Base-by-base conservation (phyloP, 371 early-diverging fungal species). In the Circinella umbellata region DNA sequence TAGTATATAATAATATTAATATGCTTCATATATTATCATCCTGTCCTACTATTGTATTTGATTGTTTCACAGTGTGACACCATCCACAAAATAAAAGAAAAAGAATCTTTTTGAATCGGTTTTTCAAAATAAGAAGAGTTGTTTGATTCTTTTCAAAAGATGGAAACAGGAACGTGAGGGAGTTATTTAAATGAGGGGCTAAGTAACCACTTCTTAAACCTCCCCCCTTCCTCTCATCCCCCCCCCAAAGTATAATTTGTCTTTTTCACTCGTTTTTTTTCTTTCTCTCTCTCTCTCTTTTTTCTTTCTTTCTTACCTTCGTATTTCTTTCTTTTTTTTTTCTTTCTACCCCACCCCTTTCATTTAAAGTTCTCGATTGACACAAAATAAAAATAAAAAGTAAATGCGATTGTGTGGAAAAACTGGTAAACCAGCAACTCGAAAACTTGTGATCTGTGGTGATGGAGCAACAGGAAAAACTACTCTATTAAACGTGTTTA, bases 391-490 rank as follows among this genome's bases (percentile, higher is more conserved):
- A 7, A 57, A 10, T 3, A 7, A 11, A 27, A 42, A 9, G 9
- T 42, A 42, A 57, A 64, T 64, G 65, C 65, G 37, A 64, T 51
- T 64, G 27, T 64, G 65, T 64, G 65, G 65, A 51, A 49, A 34
- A 53, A 36, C 51, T 49, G 46, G 48, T 13, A 66, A 69, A 38
- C 69, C 69, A 47, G 61, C 53, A 18, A 49, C 61, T 49, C 69
- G 72, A 38, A 94, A 93, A 69, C 80, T 93, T 35, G 93, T 93
- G 36, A 81, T 90, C 54, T 90, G 91, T 27, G 94, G 94, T 5
- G 94, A 93, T 67, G 93, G 93, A 38, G 91, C 89, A 14, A 89
- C 90, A 71, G 94, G 94, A 34, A 85, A 83, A 69, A 82, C 85
- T 1, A 83, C 82, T 38, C 66, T 80, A 66, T 63, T 81, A n/a